Base-by-base conservation (phyloP, 2,329 filamentous ascomycete genomes). In the Aspergillus nomiae region DNA sequence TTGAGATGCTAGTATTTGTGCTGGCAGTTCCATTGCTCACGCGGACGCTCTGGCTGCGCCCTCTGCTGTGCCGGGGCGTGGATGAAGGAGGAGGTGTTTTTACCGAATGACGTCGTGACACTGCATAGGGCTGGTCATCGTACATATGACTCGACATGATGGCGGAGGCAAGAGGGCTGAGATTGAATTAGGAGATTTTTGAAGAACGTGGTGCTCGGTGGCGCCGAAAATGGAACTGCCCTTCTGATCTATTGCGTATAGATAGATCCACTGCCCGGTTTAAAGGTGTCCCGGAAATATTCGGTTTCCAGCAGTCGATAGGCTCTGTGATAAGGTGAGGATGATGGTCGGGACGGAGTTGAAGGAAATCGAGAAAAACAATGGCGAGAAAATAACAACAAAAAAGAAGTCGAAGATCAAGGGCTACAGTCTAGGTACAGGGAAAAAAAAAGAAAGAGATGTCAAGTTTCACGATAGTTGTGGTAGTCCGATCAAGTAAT, bases 21-120 rank as follows among this genome's bases (percentile, higher is more conserved):
- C 91, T 94, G 78, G 93, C 90, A 67, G 92, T 96, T 76, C 92
- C 92, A 80, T 96, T 92, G 83, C 92, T 97, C 69, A 91, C 90
- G 76, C 92, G 85, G 66, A 86, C 82, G 68, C 84, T 85, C 62
- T 86, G 82, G 56, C 81, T 83, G 71, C 85, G 81, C 61, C 79
- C 78, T 63, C 83, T 84, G 65, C 73, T 81, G 69, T 81, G 76
- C 66, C 74, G 77, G 34, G 80, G 79, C 38, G 78, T 79, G 63
- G 77, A 71, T 24, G 78, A 79, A 43, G 76, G 76, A 63, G 76
- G 72, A 51, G 78, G 76, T 41, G 73, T 55, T 55, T 38, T 72
- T 60, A 84, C 81, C 69, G 85, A 85, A 74, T 86, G 86, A 71
- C 86, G 85, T 70, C 84, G 83, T 65, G 86, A 80, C 71, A 85